Percentiles rank a stretch among this genome's conserved stretches.
phyloP scores from a whole-genome alignment of 305 asterid genomes.

The Plantago lanceolata region DNA sequence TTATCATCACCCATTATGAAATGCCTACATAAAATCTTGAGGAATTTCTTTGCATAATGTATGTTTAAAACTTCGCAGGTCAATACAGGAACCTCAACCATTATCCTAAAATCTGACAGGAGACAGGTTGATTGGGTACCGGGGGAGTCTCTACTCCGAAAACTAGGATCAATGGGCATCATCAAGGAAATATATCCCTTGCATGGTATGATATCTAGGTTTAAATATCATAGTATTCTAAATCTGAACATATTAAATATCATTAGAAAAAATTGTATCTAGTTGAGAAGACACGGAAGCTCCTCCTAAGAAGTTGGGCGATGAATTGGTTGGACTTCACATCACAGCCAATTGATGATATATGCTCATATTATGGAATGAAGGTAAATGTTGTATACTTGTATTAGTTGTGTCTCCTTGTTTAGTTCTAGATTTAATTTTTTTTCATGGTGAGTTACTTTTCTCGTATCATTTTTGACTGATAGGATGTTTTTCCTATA shows the following conservation, averaged over 20 bases:
- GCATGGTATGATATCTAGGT: constrained; percentile 55
- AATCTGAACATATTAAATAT: constrained; percentile 14
- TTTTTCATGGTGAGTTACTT: constrained; percentile 10
- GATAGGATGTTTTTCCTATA: constrained; percentile 25
- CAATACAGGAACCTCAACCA: constrained; percentile 39
- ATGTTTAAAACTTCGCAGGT: constrained; percentile 40
- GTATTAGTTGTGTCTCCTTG: constrained; percentile 7
- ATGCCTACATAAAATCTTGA: too few relatives aligned
- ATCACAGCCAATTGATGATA: constrained; percentile 81
- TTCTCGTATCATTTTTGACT: constrained; percentile 8
- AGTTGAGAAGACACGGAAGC: constrained; percentile 80
- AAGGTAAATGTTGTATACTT: constrained; percentile 50
- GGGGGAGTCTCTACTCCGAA: constrained; percentile 57
- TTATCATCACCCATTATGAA: too few relatives aligned
- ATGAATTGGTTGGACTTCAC: constrained; percentile 86
- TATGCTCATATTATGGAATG: constrained; percentile 74
- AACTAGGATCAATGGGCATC: constrained; percentile 52
- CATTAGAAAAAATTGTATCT: constrained; percentile 21
- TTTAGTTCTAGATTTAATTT: background rate
- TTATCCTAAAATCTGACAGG: constrained; percentile 37
- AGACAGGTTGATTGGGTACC: constrained; percentile 54
- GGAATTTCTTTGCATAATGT: background rate
- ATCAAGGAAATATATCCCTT: constrained; percentile 82
- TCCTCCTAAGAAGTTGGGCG: constrained; percentile 90
- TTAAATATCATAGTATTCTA: constrained; percentile 19